Evolutionary conservation across 768 basidiomycete species (phyloP), one percentile per base, ranked within the genome.

Genomic region (Rickenella mellea): DNA sequence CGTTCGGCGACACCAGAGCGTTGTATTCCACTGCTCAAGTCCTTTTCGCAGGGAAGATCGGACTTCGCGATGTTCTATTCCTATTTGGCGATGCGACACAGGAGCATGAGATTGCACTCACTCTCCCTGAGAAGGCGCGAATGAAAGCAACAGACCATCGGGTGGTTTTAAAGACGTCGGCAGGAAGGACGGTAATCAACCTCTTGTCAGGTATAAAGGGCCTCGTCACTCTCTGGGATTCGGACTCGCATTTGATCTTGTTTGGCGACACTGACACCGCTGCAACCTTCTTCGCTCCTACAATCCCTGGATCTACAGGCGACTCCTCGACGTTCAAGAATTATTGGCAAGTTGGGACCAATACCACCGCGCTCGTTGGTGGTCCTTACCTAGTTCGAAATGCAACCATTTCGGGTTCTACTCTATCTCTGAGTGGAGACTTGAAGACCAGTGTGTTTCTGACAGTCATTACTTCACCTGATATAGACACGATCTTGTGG

Each of bases 301-400:
- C 74, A 14, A 66, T 89, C 31, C 58, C 39, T 1, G 39, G 22
- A 8, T 42, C 39, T 2, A 31, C 27, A 8, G 25, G 24, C 6
- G 33, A 36, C 15, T 17, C 3, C 9, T 6, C 33, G 15, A 64
- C 69, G 10, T 67, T 80, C 42, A 64, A 63, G 30, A 76, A 73
- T 49, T 88, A 68, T 66, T 89, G 81, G 80, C 68, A 76, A 40
- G 62, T 85, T 39, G 86, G 87, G 21, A 78, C 81, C 19, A 87
- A 88, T 50, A 56, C 68, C 3, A 75, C 80, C 9, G 66, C 83
- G 20, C 64, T 91, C 1, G 43, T 71, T 57, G 47, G 66, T 38
- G 70, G 70, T 3, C 68, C 69, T n/a, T 60, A 69, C 51, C 61
- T 72, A 32, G 68, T 72, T 17, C 64, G 70, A 15, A 64, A 63